phyloP scores from a whole-genome alignment of 2,329 filamentous ascomycete species.

The Coniochaeta sp. region DNA sequence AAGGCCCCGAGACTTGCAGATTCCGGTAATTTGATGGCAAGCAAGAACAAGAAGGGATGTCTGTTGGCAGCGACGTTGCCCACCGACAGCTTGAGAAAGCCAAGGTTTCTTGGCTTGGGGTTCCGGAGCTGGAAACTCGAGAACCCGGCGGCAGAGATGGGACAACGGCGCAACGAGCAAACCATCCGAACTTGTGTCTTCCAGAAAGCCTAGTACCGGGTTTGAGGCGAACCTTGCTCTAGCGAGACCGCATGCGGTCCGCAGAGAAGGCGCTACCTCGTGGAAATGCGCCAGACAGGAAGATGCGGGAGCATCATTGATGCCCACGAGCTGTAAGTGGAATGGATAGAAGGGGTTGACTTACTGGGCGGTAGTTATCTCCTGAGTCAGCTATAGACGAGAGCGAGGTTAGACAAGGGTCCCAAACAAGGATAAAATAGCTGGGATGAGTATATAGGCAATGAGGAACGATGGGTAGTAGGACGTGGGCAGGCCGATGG shows the following conservation, averaged over 20 bases:
- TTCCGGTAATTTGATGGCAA: background rate
- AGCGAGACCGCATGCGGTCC: background rate
- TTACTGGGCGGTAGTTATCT: slow-evolving; percentile 55
- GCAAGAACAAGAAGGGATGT: no score
- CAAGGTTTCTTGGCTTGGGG: background rate
- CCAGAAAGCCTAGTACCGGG: slow-evolving; percentile 1
- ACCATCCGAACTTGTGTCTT: background rate
- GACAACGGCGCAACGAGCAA: background rate
- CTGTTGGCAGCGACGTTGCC: background rate
- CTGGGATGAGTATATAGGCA: slow-evolving; percentile 15
- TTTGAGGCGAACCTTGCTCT: slow-evolving; percentile 5
- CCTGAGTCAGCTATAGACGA: slow-evolving; percentile 45
- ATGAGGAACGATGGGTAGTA: slow-evolving; percentile 12
- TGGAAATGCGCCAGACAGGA: background rate
- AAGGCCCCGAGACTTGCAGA: background rate
- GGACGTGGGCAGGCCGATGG: slow-evolving; percentile 6
- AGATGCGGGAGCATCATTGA: background rate
- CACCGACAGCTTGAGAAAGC: background rate
- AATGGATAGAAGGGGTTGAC: slow-evolving; percentile 18
- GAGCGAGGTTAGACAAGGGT: slow-evolving; percentile 29
- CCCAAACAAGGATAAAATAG: slow-evolving; percentile 14
- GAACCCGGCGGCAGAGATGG: background rate
- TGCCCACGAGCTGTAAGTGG: background rate
- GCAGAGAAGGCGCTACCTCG: background rate
- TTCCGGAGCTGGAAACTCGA: background rate